These are phyloP conservation scores for Globisporangium paroecandrum DNA, from an alignment of 352 stramenopile genomes.

Conservation along the genomic window DNA sequence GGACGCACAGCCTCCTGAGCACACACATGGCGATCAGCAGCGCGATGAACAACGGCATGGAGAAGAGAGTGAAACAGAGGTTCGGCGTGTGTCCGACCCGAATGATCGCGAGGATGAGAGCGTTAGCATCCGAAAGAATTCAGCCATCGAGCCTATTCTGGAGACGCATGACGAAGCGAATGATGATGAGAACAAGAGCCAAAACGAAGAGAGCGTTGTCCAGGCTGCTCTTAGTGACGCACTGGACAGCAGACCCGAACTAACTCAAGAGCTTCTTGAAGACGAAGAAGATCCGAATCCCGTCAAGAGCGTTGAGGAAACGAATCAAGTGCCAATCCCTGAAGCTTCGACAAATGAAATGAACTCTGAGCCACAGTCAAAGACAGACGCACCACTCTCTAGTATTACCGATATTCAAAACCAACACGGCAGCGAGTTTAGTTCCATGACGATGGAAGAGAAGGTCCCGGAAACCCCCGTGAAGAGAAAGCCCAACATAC, in stretches of 20 bases:
- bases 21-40: neutral
- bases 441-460: neutral
- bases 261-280: neutral
- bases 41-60: neutral
- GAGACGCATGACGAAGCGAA: constrained; percentile 7
- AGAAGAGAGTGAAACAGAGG: no score
- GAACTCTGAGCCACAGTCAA: neutral
- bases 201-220: constrained; percentile 1
- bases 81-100: neutral
- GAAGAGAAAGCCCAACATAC: neutral
- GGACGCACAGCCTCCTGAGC: neutral
- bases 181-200: neutral
- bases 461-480: neutral
- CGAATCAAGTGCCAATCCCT: neutral
- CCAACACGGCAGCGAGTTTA: neutral
- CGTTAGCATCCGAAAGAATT: neutral
- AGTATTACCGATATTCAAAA: neutral
- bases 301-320: neutral
- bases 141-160: constrained; percentile 2
- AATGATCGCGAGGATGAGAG: neutral
- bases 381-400: neutral
- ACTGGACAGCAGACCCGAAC: neutral
- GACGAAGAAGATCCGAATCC: neutral
- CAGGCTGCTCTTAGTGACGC: neutral
- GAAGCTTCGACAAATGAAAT: neutral